Percentiles rank a stretch among this genome's conserved stretches.
phyloP scores from a whole-genome alignment of 2,329 filamentous ascomycete species.

The Bipolaris victoriae region DNA sequence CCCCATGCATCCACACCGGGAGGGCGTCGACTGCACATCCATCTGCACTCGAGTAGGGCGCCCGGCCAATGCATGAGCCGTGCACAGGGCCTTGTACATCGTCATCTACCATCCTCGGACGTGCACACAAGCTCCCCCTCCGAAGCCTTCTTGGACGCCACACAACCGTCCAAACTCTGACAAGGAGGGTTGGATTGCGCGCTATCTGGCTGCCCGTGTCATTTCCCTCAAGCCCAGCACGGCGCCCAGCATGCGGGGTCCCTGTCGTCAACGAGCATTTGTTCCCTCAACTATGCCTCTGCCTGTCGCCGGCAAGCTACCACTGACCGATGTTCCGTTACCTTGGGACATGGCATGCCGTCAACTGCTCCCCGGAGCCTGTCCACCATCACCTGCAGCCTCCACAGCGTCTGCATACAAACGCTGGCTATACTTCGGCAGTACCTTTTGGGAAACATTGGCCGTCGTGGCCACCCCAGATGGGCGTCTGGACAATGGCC shows the following conservation, averaged over 20 bases:
- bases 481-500: conserved; percentile 10
- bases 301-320: background rate
- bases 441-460: conserved; percentile 10
- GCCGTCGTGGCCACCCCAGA: conserved; percentile 6
- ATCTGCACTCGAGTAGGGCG: conserved; percentile 4
- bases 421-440: conserved; percentile 31
- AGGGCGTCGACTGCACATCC: background rate
- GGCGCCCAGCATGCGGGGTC: conserved; percentile 29
- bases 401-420: conserved; percentile 8
- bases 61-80: background rate
- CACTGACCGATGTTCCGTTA: too few relatives aligned
- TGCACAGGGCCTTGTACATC: conserved; percentile 24
- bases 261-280: conserved; percentile 29
- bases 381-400: background rate
- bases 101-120: conserved; percentile 34
- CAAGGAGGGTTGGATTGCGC: conserved; percentile 21
- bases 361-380: conserved; percentile 5
- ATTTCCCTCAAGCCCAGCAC: conserved; percentile 17
- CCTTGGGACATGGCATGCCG: background rate
- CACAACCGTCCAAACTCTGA: conserved; percentile 10
- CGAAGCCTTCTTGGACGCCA: conserved; percentile 39
- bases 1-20: background rate
- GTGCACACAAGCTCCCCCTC: conserved; percentile 38
- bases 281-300: conserved; percentile 19
- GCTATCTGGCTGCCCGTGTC: conserved; percentile 14